A percentile compares a stretch with the other conserved stretches of the same genome.
These are phyloP conservation scores for Colletotrichum musicola DNA, from an alignment of 2,329 filamentous ascomycete genomes.

Conservation along the genomic window DNA sequence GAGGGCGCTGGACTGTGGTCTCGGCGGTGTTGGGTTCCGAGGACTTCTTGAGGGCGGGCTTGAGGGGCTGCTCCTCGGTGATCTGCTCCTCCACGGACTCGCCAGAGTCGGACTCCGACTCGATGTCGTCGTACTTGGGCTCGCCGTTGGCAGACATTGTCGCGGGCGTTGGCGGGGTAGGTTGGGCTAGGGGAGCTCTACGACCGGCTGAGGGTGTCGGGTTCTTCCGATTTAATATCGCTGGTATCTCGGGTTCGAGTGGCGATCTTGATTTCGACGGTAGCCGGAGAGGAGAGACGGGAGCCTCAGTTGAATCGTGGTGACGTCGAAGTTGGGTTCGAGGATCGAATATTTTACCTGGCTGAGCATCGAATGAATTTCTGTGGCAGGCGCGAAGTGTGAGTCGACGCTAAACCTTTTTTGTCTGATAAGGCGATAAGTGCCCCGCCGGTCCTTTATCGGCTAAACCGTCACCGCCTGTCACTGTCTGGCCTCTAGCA, in stretches of 20 bases:
- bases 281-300: constrained; percentile 21
- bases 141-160: constrained; percentile 71
- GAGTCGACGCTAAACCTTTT: constrained; percentile 55
- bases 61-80: constrained; percentile 74
- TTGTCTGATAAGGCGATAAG: constrained; percentile 55
- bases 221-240: constrained; percentile 13
- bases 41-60: constrained; percentile 88
- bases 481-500: no score
- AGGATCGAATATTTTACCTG: constrained; percentile 49
- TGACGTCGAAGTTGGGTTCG: constrained; percentile 39
- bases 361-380: constrained; percentile 53
- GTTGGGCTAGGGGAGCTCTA: constrained; percentile 32
- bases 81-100: constrained; percentile 73
- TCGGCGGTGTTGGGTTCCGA: constrained; percentile 59
- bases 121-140: constrained; percentile 77
- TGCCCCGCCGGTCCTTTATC: constrained; percentile 30
- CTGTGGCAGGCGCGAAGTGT: constrained; percentile 53
- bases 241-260: constrained; percentile 13
- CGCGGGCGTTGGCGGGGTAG: constrained; percentile 45
- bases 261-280: constrained; percentile 12
- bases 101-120: constrained; percentile 76
- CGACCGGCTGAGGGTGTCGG: constrained; percentile 27
- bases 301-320: constrained; percentile 38
- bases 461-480: constrained; percentile 41
- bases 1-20: constrained; percentile 65